Evolutionary conservation across 2,329 filamentous ascomycete species (phyloP), one percentile per base, ranked within the genome.

Genomic region (Dactylellina sp.): DNA sequence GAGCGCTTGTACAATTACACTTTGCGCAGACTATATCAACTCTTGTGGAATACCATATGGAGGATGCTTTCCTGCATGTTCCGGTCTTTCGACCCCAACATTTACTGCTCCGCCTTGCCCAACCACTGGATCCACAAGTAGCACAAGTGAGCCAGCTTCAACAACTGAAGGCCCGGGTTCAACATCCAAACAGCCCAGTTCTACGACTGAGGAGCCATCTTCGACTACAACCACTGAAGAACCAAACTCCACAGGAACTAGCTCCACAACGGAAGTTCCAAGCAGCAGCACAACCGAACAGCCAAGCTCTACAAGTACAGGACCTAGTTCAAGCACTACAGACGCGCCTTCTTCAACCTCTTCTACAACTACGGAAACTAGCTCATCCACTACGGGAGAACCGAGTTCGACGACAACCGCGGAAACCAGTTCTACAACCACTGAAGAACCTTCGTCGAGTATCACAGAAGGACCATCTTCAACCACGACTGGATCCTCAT

Each of bases 61-160:
- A 50, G 46, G 46, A 9, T 50, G 46, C 18, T 50, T n/a, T 14
- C 46, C n/a, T 12, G 46, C 20, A 50, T 50, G 46, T 22, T n/a
- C 46, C n/a, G 46, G 46, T 28, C 3, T 50, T 50, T 2, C 46
- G 25, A 55, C 16, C 11, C 50, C 25, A 55, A 37, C 50, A 2
- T 55, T 39, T n/a, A 39, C 25, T 7, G 7, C 16, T 20, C 40
- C 39, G 16, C 22, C 39, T 35, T 22, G 32, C 52, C 12, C 32
- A 16, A 20, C 52, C 28, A 2, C 25, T 14, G 6, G 18, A n/a
- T 20, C 28, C 50, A 25, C 24, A 35, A 52, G 28, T 18, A 55
- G 28, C 50, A 55, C 50, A n/a, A 25, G 35, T 9, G 50, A 39
- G 22, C 47, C 11, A 28, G 7, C 20, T 32, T 25, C 47, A 1